phyloP scores from a whole-genome alignment of 768 basidiomycete genomes.

The Dendrothele bispora region DNA sequence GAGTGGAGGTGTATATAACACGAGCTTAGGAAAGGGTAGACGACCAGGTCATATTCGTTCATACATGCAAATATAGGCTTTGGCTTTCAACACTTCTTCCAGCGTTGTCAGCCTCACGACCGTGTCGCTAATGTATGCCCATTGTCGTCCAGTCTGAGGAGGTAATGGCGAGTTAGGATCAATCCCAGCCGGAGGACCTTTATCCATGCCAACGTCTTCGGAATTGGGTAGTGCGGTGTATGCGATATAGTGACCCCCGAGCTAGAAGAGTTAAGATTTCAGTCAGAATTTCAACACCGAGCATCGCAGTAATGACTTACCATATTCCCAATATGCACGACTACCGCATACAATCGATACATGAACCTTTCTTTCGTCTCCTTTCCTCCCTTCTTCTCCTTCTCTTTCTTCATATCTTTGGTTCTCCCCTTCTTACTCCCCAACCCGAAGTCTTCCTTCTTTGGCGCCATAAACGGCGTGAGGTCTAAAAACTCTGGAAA shows the following conservation, averaged over 20 bases:
- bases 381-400: constrained; percentile 19
- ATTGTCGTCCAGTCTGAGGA: constrained; percentile 45
- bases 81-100: constrained; percentile 88
- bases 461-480: constrained; percentile 83
- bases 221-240: constrained; percentile 70
- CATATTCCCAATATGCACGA: constrained; percentile 88
- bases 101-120: constrained; percentile 76
- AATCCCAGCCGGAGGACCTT: neutral
- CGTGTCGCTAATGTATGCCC: constrained; percentile 94
- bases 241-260: constrained; percentile 88
- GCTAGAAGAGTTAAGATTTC: constrained; percentile 37
- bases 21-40: too few relatives aligned
- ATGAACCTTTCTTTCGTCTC: constrained; percentile 42
- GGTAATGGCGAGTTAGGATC: constrained; percentile 11
- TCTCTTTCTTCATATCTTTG: constrained; percentile 22
- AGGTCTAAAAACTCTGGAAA: constrained; percentile 90
- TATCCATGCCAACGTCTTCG: constrained; percentile 4
- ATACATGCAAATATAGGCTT: constrained; percentile 94
- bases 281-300: constrained; percentile 1
- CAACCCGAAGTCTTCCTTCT: constrained; percentile 67
- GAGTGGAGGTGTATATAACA: too few relatives aligned
- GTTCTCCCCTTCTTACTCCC: constrained; percentile 27
- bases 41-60: constrained; percentile 54
- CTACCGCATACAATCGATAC: constrained; percentile 77
- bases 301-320: constrained; percentile 38